Evolutionary conservation across 83 land plant species (phyloP), one percentile per base, ranked within the genome.

Genomic region (Diphasiastrum complanatum): DNA sequence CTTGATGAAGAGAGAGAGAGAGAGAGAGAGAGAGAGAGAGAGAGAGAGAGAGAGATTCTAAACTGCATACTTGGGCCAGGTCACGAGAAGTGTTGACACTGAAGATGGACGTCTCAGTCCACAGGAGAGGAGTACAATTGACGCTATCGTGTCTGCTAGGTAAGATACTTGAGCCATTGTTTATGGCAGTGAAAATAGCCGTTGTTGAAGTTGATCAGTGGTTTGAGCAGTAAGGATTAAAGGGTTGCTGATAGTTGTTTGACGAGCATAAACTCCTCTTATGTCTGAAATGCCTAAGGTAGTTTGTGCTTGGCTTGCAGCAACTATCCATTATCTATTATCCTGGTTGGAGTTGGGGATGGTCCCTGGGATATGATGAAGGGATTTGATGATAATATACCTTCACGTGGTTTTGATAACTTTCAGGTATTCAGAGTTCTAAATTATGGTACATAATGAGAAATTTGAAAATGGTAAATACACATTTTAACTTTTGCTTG

Each of bases 261-360:
- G 12, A 3, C 16, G n/a, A 47, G 2, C 22, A 8, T 29, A 16
- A 5, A 14, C 2, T 3, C 4, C n/a, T 5, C 37, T 49, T 27
- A 6, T 26, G 1, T 66, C 18, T 28, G 1, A 51, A 18, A 26
- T 4, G 23, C 8, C 46, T 29, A 11, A 43, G n/a, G 6, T 27
- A 70, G 6, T 27, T 52, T 16, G 14, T 27, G 35, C 41, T 14
- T 32, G 6, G 34, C 1, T 65, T 74, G 62, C 52, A 81, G 81
- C 62, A 51, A 77, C 1, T 78, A 77, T 63, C 75, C 84, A 1
- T 63, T 81, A 5, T 81, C 84, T n/a, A 81, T 81, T 35, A 65
- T 81, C 38, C 47, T 81, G n/a, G 84, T 81, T 78, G 84, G 84
- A 26, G 84, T 81, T 41, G 84, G 56, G n/a, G n/a, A n/a, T n/a